phyloP scores from a whole-genome alignment of 495 filamentous ascomycete species.

The Aspergillus indologenus region DNA sequence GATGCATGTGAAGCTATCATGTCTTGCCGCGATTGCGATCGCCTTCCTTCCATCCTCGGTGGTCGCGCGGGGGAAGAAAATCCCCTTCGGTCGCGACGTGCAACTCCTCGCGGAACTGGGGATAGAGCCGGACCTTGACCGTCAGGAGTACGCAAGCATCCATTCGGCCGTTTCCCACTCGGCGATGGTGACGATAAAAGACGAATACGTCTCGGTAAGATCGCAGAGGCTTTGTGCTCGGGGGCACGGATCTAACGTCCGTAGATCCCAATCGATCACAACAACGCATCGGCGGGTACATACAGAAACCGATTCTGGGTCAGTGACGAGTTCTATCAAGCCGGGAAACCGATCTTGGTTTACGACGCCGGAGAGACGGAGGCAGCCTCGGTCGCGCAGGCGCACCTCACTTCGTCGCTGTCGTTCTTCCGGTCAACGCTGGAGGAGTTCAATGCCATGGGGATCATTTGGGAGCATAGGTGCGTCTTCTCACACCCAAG shows the following conservation, averaged over 20 bases:
- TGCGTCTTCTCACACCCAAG: conserved; percentile 20
- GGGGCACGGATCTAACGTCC: not conserved
- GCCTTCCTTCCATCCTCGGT: conserved; percentile 2
- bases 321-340: conserved; percentile 41
- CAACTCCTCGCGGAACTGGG: conserved; percentile 12
- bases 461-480: conserved; percentile 59
- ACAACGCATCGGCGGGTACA: conserved; percentile 36
- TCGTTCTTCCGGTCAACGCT: conserved; percentile 45
- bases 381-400: conserved; percentile 27
- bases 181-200: conserved; percentile 4
- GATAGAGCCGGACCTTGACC: conserved; percentile 10
- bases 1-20: conserved; percentile 4
- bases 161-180: conserved; percentile 7
- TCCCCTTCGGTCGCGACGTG: conserved; percentile 4
- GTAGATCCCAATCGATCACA: conserved; percentile 49
- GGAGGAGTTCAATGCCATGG: conserved; percentile 48
- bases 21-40: not conserved
- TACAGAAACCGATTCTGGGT: conserved; percentile 59
- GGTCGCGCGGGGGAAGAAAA: not conserved
- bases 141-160: conserved; percentile 2
- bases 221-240: not conserved
- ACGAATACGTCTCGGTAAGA: conserved; percentile 30
- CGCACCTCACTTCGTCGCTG: conserved; percentile 34
- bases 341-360: conserved; percentile 53
- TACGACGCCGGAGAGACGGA: conserved; percentile 50